phyloP scores from a whole-genome alignment of 345 rosid genomes.

The Salix udensis region DNA sequence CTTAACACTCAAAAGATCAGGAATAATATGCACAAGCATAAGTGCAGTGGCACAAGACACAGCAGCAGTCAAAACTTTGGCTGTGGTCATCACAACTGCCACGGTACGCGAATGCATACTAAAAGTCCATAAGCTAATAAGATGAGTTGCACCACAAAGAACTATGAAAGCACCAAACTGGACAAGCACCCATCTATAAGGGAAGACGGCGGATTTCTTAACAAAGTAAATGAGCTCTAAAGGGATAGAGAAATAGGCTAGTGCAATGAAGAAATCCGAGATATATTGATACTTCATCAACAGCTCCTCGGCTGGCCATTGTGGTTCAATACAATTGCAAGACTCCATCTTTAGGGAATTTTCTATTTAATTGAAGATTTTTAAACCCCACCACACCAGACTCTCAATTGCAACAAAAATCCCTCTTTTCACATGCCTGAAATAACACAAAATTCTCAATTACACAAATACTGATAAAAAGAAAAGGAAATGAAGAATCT shows the following conservation, averaged over 20 bases:
- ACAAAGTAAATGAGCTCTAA: conserved; percentile 92
- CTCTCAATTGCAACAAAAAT: not conserved
- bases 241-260: conserved; percentile 97
- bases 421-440: not conserved
- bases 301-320: conserved; percentile 87
- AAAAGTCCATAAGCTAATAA: conserved; percentile 94
- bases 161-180: conserved; percentile 99
- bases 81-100: conserved; percentile 73
- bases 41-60: conserved; percentile 94
- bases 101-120: conserved; percentile 64
- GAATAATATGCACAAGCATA: conserved; percentile 97
- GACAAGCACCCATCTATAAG: conserved; percentile 97
- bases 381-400: too few species aligned
- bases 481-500: not conserved
- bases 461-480: not conserved
- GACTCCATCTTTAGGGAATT: conserved; percentile 48
- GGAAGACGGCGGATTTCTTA: conserved; percentile 88
- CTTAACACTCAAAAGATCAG: conserved; percentile 85
- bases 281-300: conserved; percentile 96
- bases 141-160: conserved; percentile 96
- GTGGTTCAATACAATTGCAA: conserved; percentile 93
- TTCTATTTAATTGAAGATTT: not conserved
- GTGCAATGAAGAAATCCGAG: conserved; percentile 95
- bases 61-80: conserved; percentile 76
- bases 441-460: not conserved